Evolutionary conservation across 495 filamentous ascomycete species (phyloP), one percentile per base, ranked within the genome.

Genomic region (Penicillium paradoxum): DNA sequence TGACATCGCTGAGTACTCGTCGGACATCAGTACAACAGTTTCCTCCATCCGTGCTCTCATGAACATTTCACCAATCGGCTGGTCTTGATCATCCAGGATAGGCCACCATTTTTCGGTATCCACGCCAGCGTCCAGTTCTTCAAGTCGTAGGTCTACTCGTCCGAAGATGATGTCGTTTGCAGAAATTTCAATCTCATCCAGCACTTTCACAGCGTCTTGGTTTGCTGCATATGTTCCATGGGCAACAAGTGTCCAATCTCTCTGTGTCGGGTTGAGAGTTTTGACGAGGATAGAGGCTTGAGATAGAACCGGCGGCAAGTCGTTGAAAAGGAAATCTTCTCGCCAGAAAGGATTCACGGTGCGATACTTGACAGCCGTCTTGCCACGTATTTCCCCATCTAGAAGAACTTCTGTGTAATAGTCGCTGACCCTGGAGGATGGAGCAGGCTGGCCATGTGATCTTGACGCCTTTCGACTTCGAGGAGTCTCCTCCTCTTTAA

Each of bases 341-440:
- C 91, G 79, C 93, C 95, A 99, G 57, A 97, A 96, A 0, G 91
- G 93, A 62, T 84, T 90, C 45, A 81, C 83, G 13, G 87, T 91
- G 49, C 90, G 87, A 52, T 79, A 77, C 68, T 91, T 91, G 18
- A 88, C 84, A 22, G 86, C 85, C 9, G 93, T 97, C 55, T 89
- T 85, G 14, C 89, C 89, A 49, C 92, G 80, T 29, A 92, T 82
- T 59, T 97, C 90, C 11, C 88, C 88, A 68, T 97, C 93, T 11
- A 99, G 72, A 4, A 92, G 79, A n/a, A 97, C 83, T 69, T 99
- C 95, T 13, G 88, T 89, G 48, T 95, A 90, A 58, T 92, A 96
- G 55, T 75, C 73, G 45, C 68, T 73, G 25, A 57, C 44, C 22
- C 64, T 66, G 9, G 64, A 65, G 30, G 60, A 49, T 15, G 71